Conservation (phyloP, 768 basidiomycete genomes). For the Leccinum subgranulosum region DNA sequence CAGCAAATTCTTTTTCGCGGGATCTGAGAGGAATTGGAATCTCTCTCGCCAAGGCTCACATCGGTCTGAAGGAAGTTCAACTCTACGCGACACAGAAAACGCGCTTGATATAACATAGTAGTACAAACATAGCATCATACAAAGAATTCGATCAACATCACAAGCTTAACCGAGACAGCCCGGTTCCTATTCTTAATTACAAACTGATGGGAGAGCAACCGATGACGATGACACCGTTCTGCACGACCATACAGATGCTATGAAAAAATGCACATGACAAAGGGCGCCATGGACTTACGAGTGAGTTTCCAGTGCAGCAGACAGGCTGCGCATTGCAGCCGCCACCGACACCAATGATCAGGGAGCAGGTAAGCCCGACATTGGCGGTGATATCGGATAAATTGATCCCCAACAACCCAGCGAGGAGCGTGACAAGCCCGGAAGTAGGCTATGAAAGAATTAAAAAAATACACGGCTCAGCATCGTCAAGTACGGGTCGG, state of each 20-base stretch:
- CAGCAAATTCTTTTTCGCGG: too few relatives aligned
- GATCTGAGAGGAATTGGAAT: too few relatives aligned
- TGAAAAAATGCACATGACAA: background rate
- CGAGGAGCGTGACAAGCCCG: background rate
- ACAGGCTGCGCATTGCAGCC: background rate
- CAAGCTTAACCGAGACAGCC: too few relatives aligned
- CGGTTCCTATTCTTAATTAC: background rate
- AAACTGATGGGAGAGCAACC: conserved; percentile 1
- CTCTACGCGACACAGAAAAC: too few relatives aligned
- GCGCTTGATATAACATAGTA: too few relatives aligned
- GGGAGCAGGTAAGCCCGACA: background rate
- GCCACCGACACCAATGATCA: background rate
- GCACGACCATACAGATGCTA: background rate
- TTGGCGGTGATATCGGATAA: too few relatives aligned
- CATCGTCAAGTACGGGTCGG: background rate
- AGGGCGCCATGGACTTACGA: background rate
- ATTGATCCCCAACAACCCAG: background rate
- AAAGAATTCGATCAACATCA: too few relatives aligned
- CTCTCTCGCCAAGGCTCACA: too few relatives aligned
- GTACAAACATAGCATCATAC: too few relatives aligned
- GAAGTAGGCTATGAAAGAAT: background rate
- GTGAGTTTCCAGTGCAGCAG: conserved; percentile 2
- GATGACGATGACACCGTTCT: background rate
- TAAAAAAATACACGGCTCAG: background rate
- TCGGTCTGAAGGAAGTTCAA: too few relatives aligned